Conservation (phyloP, 2,329 filamentous ascomycete genomes). For the Sclerotiophoma versabilis region DNA sequence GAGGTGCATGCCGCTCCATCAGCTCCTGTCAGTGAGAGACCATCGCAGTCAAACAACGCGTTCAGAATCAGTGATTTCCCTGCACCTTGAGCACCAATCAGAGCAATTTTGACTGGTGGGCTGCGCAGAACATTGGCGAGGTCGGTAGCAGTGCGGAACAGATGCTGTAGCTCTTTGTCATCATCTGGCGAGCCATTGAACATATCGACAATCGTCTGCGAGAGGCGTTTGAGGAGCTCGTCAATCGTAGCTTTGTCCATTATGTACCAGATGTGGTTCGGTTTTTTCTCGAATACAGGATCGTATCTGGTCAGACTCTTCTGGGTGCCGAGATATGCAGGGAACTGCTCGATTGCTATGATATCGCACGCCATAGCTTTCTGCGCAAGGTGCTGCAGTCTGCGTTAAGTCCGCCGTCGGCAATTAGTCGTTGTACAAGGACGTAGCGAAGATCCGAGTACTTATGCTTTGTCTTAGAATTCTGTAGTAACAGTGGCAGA, state of each 20-base stretch:
- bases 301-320: neutral
- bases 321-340: neutral
- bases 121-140: conserved; percentile 19
- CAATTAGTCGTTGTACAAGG: too few species aligned
- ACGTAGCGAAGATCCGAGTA: too few species aligned
- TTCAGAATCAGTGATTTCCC: conserved; percentile 30
- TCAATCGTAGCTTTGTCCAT: conserved; percentile 5
- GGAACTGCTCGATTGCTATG: conserved; percentile 11
- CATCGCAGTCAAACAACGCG: conserved; percentile 26
- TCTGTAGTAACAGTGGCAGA: too few species aligned
- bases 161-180: conserved; percentile 25
- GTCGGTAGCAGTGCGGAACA: conserved; percentile 6
- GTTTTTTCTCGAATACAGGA: conserved; percentile 2
- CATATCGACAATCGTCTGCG: neutral
- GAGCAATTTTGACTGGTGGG: conserved; percentile 18
- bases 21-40: conserved; percentile 30
- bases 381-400: neutral
- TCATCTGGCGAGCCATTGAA: neutral
- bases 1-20: conserved; percentile 31
- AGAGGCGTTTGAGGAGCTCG: neutral
- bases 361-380: neutral
- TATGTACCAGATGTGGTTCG: conserved; percentile 5
- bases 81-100: conserved; percentile 32
- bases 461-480: too few species aligned
- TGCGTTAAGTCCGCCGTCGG: neutral